Percentiles rank a stretch among this genome's conserved stretches.
Evolutionary conservation across 2,329 filamentous ascomycete genomes (phyloP).

Genomic region (Hymenoscyphus linearis): DNA sequence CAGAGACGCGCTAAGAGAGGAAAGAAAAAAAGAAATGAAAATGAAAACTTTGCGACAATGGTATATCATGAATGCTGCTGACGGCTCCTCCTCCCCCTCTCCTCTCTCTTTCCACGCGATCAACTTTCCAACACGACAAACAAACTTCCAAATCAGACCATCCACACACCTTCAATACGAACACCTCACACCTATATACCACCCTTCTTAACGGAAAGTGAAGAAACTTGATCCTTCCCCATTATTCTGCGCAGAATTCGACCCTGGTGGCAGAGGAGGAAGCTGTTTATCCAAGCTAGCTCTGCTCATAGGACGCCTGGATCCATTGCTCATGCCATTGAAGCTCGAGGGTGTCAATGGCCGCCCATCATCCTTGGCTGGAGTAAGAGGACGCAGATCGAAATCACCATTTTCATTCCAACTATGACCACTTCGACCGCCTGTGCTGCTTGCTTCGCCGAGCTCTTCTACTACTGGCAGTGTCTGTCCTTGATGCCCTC

Average conservation of each 20-base stretch:
- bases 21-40: constrained; percentile 12
- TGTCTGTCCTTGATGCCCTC: constrained; percentile 50
- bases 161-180: not conserved
- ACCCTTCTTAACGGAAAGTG: constrained; percentile 1
- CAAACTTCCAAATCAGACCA: not conserved
- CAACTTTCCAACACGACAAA: not conserved
- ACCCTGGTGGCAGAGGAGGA: constrained; percentile 45
- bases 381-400: constrained; percentile 37
- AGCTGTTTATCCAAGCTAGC: constrained; percentile 57
- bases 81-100: not conserved
- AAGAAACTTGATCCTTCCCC: constrained; percentile 7
- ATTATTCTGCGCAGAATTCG: constrained; percentile 15
- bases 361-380: constrained; percentile 36
- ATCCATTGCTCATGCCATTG: constrained; percentile 9
- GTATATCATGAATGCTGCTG: constrained; percentile 19
- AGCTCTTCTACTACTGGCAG: constrained; percentile 87
- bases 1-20: not conserved
- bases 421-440: constrained; percentile 50
- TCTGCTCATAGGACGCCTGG: constrained; percentile 38
- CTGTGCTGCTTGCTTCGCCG: constrained; percentile 68
- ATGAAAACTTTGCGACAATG: constrained; percentile 13
- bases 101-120: not conserved
- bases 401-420: constrained; percentile 31
- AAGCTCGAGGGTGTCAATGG: constrained; percentile 17
- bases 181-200: not conserved